These are phyloP conservation scores for Lasiodiplodia hormozganensis DNA, from an alignment of 2,329 filamentous ascomycete genomes.

Conservation along the genomic window DNA sequence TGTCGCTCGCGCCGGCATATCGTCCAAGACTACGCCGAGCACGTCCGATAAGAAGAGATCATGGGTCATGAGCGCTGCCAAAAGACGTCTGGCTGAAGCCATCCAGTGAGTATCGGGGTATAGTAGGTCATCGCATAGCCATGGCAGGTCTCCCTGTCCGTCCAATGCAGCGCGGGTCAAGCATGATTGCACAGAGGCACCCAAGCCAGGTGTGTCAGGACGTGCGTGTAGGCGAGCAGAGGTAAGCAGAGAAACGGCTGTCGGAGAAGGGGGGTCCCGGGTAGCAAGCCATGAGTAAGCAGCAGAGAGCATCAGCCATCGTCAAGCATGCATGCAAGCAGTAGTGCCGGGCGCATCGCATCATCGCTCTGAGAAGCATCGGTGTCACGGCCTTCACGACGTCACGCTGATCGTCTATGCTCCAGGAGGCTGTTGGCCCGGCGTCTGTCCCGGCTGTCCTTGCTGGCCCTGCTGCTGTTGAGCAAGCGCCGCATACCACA, in stretches of 20 bases:
- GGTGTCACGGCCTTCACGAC: slow-evolving; percentile 42
- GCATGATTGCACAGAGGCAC: slow-evolving; percentile 26
- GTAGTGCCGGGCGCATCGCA: slow-evolving; percentile 36
- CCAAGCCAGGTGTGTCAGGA: slow-evolving; percentile 17
- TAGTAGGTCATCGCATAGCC: slow-evolving; percentile 30
- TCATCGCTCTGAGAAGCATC: slow-evolving; percentile 43
- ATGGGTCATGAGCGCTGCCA: slow-evolving; percentile 24
- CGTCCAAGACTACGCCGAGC: slow-evolving; percentile 15
- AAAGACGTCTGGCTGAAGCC: slow-evolving; percentile 21
- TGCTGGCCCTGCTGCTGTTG: slow-evolving; percentile 52
- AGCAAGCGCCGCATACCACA: slow-evolving; percentile 78
- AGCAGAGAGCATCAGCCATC: slow-evolving; percentile 37
- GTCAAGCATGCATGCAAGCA: slow-evolving; percentile 45
- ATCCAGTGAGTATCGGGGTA: slow-evolving; percentile 28
- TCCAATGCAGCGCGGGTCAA: slow-evolving; percentile 29
- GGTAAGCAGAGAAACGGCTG: slow-evolving; percentile 28
- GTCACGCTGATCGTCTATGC: slow-evolving; percentile 39
- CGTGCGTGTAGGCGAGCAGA: slow-evolving; percentile 8
- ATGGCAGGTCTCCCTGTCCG: slow-evolving; percentile 26
- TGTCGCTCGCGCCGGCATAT: neutral
- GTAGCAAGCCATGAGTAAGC: slow-evolving; percentile 29
- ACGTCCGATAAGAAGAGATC: slow-evolving; percentile 21
- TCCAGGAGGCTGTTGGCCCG: slow-evolving; percentile 41
- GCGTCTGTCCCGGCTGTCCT: slow-evolving; percentile 29
- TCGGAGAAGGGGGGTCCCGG: slow-evolving; percentile 21